These are phyloP conservation scores for Saprolegnia diclina DNA, from an alignment of 352 stramenopile genomes.

Conservation along the genomic window DNA sequence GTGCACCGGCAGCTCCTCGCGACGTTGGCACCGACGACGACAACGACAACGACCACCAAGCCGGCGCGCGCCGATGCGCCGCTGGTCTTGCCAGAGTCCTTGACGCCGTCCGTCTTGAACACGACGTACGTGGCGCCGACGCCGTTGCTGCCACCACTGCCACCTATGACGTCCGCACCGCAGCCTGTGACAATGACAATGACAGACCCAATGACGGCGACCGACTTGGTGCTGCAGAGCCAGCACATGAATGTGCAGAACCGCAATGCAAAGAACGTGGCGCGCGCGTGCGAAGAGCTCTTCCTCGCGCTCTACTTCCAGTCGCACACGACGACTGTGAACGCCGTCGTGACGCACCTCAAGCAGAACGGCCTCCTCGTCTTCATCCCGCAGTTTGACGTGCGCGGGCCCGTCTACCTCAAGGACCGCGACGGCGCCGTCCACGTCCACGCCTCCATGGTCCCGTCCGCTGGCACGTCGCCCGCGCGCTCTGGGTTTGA, in stretches of 20 bases:
- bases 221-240: slow-evolving; percentile 71
- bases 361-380: slow-evolving; percentile 91
- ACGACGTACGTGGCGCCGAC: slow-evolving; percentile 48
- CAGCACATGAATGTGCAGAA: slow-evolving; percentile 89
- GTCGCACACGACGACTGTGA: slow-evolving; percentile 70
- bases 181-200: neutral
- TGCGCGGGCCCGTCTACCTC: slow-evolving; percentile 88
- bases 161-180: neutral
- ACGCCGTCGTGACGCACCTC: slow-evolving; percentile 85
- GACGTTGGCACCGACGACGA: slow-evolving; percentile 33
- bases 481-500: slow-evolving; percentile 59
- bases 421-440: slow-evolving; percentile 78
- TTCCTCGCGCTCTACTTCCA: slow-evolving; percentile 93
- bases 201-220: slow-evolving; percentile 42
- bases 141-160: slow-evolving; percentile 21
- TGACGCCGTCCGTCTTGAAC: slow-evolving; percentile 54
- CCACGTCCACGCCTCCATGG: slow-evolving; percentile 58
- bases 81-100: slow-evolving; percentile 38
- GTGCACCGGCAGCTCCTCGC: slow-evolving; percentile 86
- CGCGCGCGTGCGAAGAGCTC: slow-evolving; percentile 83
- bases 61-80: slow-evolving; percentile 16
- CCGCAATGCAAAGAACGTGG: slow-evolving; percentile 82
- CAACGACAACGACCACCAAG: neutral
- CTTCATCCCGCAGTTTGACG: slow-evolving; percentile 89
- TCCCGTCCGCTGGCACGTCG: neutral